Evolutionary conservation across 768 basidiomycete species (phyloP).

Genomic region (Dentipellis fragilis): DNA sequence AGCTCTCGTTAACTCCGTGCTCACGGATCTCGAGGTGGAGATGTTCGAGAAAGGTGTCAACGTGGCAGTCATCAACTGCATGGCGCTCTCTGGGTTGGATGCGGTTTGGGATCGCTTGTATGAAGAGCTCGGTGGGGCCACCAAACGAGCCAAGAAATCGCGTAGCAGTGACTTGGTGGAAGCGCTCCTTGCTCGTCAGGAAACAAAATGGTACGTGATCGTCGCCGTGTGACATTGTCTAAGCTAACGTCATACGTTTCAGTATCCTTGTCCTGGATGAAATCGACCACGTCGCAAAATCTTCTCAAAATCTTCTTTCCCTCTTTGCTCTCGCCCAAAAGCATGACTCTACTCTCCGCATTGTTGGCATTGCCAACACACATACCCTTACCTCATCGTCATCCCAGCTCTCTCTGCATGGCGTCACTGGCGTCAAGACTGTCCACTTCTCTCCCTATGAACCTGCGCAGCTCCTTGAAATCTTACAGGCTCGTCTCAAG

Average conservation of each 20-base stretch:
- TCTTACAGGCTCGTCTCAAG: constrained; percentile 55
- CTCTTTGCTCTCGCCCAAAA: constrained; percentile 62
- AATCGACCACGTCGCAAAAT: constrained; percentile 70
- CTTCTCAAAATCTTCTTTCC: constrained; percentile 43
- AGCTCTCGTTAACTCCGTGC: constrained; percentile 62
- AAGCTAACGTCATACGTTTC: not conserved
- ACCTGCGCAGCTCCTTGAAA: constrained; percentile 55
- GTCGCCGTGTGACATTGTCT: not conserved
- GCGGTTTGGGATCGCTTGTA: constrained; percentile 60
- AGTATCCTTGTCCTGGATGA: constrained; percentile 81
- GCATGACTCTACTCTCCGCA: constrained; percentile 41
- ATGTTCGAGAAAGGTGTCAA: constrained; percentile 29
- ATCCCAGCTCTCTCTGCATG: constrained; percentile 24
- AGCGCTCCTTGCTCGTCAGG: constrained; percentile 29
- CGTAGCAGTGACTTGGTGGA: constrained; percentile 28
- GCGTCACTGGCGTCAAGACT: constrained; percentile 35
- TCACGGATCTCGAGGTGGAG: constrained; percentile 30
- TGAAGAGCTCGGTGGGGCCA: constrained; percentile 37
- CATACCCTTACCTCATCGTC: constrained; percentile 65
- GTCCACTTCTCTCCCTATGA: constrained; percentile 79
- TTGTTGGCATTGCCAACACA: constrained; percentile 84
- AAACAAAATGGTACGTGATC: constrained; percentile 41
- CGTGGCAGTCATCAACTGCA: constrained; percentile 65
- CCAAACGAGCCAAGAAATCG: constrained; percentile 34
- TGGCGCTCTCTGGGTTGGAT: constrained; percentile 61